Percentiles rank a stretch among this genome's conserved stretches.
phyloP scores from a whole-genome alignment of 176 grass and related monocot genomes.

The Hsuehochloa calcarea region DNA sequence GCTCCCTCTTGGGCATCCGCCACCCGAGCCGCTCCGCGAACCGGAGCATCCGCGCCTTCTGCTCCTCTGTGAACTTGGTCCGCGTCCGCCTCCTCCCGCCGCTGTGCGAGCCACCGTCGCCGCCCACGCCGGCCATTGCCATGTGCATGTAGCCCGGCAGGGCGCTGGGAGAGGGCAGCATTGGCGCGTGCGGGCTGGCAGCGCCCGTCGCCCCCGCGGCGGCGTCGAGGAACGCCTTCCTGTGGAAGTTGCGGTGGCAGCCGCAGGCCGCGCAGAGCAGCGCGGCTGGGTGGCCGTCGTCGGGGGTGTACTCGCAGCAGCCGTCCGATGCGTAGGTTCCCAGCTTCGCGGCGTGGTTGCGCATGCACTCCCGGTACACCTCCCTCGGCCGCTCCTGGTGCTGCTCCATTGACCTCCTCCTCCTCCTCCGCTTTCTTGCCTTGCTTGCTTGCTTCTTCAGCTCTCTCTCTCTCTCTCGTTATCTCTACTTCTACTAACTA shows the following conservation, averaged over 20 bases:
- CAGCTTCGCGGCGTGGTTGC: constrained; percentile 87
- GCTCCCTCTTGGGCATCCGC: constrained; percentile 85
- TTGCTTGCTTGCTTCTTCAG: background rate
- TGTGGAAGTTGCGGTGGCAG: constrained; percentile 92
- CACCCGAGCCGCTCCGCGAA: constrained; percentile 85
- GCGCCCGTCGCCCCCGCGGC: background rate
- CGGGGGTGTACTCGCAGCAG: constrained; percentile 87
- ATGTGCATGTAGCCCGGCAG: constrained; percentile 50
- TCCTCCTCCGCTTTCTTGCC: background rate
- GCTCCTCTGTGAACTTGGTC: constrained; percentile 84
- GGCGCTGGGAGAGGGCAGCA: constrained; percentile 28
- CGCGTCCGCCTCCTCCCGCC: constrained; percentile 54
- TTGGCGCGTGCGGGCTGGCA: constrained; percentile 16
- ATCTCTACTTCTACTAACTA: constrained; percentile 9
- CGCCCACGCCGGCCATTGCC: constrained; percentile 22
- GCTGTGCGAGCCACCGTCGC: constrained; percentile 5
- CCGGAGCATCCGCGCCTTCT: constrained; percentile 63
- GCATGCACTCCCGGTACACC: constrained; percentile 87
- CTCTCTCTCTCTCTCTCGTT: background rate
- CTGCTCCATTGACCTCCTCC: constrained; percentile 33
- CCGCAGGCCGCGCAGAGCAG: constrained; percentile 73
- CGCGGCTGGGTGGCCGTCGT: constrained; percentile 42
- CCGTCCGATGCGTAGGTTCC: constrained; percentile 88
- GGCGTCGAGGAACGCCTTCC: constrained; percentile 52
- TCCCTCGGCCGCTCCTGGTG: constrained; percentile 51